Conservation (phyloP, 768 basidiomycete genomes). For the Russula dissimulans region DNA sequence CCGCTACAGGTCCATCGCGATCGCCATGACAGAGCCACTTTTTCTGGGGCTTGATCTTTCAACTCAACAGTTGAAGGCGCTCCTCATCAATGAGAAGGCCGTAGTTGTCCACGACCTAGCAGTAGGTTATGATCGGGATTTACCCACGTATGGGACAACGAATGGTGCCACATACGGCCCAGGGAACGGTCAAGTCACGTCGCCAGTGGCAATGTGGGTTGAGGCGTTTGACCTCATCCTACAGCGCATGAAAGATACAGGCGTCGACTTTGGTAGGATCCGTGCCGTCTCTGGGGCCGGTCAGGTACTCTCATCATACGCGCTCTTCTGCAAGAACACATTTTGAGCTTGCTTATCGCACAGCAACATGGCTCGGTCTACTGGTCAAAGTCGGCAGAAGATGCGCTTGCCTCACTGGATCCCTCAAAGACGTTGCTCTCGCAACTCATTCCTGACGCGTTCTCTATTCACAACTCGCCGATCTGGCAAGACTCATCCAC, state of each 20-base stretch:
- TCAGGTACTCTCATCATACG: constrained; percentile 41
- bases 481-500: constrained; percentile 94
- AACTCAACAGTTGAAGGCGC: constrained; percentile 77
- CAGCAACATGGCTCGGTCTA: constrained; percentile 86
- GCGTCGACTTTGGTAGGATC: constrained; percentile 50
- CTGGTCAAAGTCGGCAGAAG: constrained; percentile 54
- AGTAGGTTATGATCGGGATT: constrained; percentile 73
- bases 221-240: constrained; percentile 75
- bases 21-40: constrained; percentile 24
- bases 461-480: constrained; percentile 58
- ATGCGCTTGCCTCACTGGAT: constrained; percentile 45
- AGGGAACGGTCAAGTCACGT: constrained; percentile 62
- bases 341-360: background rate
- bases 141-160: constrained; percentile 56
- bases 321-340: background rate
- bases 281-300: constrained; percentile 67
- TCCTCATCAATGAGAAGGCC: constrained; percentile 50
- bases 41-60: constrained; percentile 84
- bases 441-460: constrained; percentile 56
- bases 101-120: constrained; percentile 56
- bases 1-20: background rate
- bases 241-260: constrained; percentile 47
- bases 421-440: constrained; percentile 39
- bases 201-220: constrained; percentile 79
- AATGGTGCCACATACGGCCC: constrained; percentile 62